Conservation (phyloP, 768 basidiomycete genomes). For the Boletus reticulatus region DNA sequence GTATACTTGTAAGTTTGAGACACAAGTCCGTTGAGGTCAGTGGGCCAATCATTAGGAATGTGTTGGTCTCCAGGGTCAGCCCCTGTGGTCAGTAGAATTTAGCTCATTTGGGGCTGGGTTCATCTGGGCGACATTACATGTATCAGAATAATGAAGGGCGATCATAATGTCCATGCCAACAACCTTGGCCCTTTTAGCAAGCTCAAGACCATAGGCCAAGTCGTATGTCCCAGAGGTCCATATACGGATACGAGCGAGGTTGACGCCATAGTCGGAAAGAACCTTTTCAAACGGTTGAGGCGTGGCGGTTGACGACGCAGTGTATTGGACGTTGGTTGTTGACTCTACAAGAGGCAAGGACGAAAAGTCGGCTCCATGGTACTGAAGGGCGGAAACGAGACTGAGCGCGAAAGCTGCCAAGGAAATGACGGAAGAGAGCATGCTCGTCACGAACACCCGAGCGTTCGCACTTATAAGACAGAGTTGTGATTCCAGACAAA, state of each 20-base stretch:
- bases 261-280: conserved; percentile 5
- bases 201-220: conserved; percentile 4
- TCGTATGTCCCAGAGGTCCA: conserved; percentile 12
- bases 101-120: not conserved
- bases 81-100: conserved; percentile 3
- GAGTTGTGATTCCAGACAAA: not conserved
- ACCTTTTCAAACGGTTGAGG: conserved; percentile 9
- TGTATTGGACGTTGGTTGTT: not conserved
- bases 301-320: not conserved
- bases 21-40: conserved; percentile 7
- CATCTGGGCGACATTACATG: conserved; percentile 2
- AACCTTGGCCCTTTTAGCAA: conserved; percentile 10
- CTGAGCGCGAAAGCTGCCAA: not conserved
- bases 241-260: conserved; percentile 17
- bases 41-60: conserved; percentile 15
- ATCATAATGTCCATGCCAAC: conserved; percentile 13
- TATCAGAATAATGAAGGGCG: conserved; percentile 10
- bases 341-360: conserved; percentile 15
- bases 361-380: conserved; percentile 16
- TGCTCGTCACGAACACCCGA: not conserved
- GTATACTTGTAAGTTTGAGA: conserved; percentile 7
- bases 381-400: conserved; percentile 6
- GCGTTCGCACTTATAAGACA: not conserved
- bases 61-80: conserved; percentile 5
- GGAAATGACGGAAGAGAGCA: not conserved